These are phyloP conservation scores for Tanacetum coccineum DNA, from an alignment of 129 eudicot species.

Conservation along the genomic window DNA sequence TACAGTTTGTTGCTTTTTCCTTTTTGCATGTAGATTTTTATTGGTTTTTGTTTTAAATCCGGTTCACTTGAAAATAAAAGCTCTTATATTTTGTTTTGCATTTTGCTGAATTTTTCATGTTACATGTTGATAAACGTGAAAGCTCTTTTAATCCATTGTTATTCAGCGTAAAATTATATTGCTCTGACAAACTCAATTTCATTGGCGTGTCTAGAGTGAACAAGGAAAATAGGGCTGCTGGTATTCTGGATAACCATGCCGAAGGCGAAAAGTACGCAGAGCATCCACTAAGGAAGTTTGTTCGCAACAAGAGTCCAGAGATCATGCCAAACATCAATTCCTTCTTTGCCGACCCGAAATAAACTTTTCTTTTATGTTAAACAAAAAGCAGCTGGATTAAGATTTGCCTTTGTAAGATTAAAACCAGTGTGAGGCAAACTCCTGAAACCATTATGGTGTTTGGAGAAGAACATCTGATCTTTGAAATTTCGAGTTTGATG, in stretches of 20 bases:
- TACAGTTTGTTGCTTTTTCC: background rate
- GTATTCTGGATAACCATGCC: conserved; percentile 69
- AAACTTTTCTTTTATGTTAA: conserved; percentile 9
- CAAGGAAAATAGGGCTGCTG: conserved; percentile 86
- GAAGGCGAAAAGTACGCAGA: conserved; percentile 86
- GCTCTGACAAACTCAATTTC: background rate
- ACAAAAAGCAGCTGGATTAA: conserved; percentile 1
- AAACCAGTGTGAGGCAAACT: conserved; percentile 7
- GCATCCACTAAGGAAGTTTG: conserved; percentile 73
- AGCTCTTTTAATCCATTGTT: background rate
- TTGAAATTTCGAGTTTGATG: conserved; percentile 1
- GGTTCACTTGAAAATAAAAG: background rate
- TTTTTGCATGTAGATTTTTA: background rate
- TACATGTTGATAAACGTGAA: background rate
- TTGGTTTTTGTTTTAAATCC: background rate
- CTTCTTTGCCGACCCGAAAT: conserved; percentile 73
- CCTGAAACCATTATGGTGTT: conserved; percentile 11
- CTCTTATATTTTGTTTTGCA: background rate
- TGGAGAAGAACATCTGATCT: conserved; percentile 9
- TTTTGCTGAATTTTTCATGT: conserved; percentile 1
- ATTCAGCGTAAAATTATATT: background rate
- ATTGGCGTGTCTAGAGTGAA: conserved; percentile 45
- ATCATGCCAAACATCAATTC: conserved; percentile 76
- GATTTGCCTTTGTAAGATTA: conserved; percentile 19
- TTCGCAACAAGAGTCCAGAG: conserved; percentile 67